phyloP scores from a whole-genome alignment of 202 grass and related monocot species.

The Eragrostis tef region DNA sequence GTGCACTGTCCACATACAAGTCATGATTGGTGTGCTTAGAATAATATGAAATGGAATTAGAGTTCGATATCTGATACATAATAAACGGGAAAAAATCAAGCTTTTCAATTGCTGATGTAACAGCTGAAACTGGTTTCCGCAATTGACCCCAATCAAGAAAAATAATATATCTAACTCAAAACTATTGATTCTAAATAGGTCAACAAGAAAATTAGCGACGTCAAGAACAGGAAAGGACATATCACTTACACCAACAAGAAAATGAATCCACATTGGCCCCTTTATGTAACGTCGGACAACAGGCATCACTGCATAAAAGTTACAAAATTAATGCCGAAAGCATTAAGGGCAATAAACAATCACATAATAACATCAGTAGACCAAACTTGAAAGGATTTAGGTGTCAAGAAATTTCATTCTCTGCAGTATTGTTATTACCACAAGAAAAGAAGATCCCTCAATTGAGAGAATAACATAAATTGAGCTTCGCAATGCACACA shows the following conservation, averaged over 20 bases:
- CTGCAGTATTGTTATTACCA: conserved; percentile 3
- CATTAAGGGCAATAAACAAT: conserved; percentile 26
- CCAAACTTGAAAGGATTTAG: not conserved
- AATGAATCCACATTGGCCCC: conserved; percentile 96
- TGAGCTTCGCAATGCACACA: not conserved
- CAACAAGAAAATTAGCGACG: conserved; percentile 2
- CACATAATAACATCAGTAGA: conserved; percentile 1
- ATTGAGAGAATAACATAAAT: not conserved
- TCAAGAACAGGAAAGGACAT: conserved; percentile 9
- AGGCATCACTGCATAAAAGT: conserved; percentile 70
- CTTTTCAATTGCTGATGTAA: not conserved
- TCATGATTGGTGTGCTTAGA: not conserved
- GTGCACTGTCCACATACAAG: not conserved
- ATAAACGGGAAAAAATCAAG: not conserved
- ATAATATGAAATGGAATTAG: conserved; percentile 2
- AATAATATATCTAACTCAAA: conserved; percentile 17
- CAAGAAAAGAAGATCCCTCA: not conserved
- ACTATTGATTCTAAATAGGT: conserved; percentile 14
- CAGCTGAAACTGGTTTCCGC: not conserved
- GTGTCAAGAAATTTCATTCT: not conserved
- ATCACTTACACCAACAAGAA: conserved; percentile 89
- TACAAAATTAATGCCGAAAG: conserved; percentile 16
- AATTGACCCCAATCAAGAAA: conserved; percentile 1
- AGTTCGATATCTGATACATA: not conserved
- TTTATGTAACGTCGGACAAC: conserved; percentile 67